Evolutionary conservation across 1,284 basidiomycete species (phyloP).

Genomic region (Taiwanofungus camphoratus): DNA sequence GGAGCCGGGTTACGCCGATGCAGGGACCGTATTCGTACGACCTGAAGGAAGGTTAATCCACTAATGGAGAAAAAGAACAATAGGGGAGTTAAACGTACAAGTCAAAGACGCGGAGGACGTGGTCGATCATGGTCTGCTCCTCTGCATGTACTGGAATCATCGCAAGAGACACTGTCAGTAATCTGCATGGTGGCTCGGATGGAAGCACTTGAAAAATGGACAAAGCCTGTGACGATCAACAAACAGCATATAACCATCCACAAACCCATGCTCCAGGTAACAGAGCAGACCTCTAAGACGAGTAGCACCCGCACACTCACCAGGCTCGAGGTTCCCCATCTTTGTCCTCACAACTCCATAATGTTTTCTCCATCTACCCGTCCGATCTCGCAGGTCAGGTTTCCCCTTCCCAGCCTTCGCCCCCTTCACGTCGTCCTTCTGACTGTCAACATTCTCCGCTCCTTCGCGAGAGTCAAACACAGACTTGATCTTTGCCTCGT

Average conservation of each 20-base stretch:
- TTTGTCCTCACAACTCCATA: conserved; percentile 42
- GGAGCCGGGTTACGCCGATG: conserved; percentile 75
- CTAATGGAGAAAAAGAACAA: conserved; percentile 3
- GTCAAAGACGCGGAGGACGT: conserved; percentile 79
- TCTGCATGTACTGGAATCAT: conserved; percentile 51
- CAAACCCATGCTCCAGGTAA: conserved; percentile 3
- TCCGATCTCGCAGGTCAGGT: conserved; percentile 39
- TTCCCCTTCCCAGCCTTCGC: conserved; percentile 23
- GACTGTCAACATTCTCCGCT: conserved; percentile 13
- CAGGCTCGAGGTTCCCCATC: conserved; percentile 51
- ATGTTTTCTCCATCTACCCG: conserved; percentile 44
- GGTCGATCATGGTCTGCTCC: conserved; percentile 55
- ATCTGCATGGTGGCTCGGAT: too few relatives aligned
- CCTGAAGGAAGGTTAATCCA: conserved; percentile 29
- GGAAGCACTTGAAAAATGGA: too few relatives aligned
- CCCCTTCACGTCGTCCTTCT: conserved; percentile 9
- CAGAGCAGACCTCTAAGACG: background rate
- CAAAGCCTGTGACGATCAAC: too few relatives aligned
- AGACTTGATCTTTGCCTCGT: conserved; percentile 3
- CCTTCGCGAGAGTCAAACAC: conserved; percentile 17
- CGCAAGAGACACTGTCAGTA: background rate
- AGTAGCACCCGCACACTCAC: conserved; percentile 39
- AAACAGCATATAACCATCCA: conserved; percentile 6
- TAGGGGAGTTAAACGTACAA: conserved; percentile 40
- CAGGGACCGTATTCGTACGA: conserved; percentile 84